Evolutionary conservation across 176 grass and related monocot genomes (phyloP), one percentile per base, ranked within the genome.

Genomic region (Carex scoparia): DNA sequence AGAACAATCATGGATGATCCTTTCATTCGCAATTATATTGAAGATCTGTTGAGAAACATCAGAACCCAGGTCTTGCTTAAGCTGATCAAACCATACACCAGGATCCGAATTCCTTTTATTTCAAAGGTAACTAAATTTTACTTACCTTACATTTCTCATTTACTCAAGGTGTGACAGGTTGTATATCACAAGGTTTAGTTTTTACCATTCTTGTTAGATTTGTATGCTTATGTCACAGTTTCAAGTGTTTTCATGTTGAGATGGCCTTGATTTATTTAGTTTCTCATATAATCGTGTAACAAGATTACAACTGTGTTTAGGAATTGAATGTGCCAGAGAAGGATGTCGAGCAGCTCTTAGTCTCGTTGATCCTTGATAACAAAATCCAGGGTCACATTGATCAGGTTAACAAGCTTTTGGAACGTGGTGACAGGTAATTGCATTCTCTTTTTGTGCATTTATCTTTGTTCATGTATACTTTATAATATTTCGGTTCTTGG

Each of bases 1-100:
- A 98, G 93, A 92, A 98, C 96, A 75, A 98, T 98, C 51, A 98
- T 98, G 96, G 96, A 98, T 77, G 96, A 98, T 90, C 96, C 87
- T 35, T 98, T 98, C 86, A 98, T 98, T 77, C 91, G 96, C 65
- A 95, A 98, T 81, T 98, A 98, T 62, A 98, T 98, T 28, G 96
- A 98, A 85, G 96, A 98, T 87, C 87, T 98, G 14, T 85, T 98
- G 91, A 98, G 94, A 88, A 98, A 98, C 84, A 98, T 98, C 80
- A 95, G 96, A 89, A 98, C 96, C 59, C 96, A 98, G 91, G 96
- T 98, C 74, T 88, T 98, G 62, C 95, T 98, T 65, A 98, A 98
- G 88, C 91, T 98, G 83, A 98, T 98, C 81, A 98, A 98, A 79
- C 96, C 96, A 60, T 98, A 98, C 86, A 98, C 96, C 27, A 85